These are phyloP conservation scores for Cruciata laevipes DNA, from an alignment of 257 asterid genomes.

Conservation along the genomic window DNA sequence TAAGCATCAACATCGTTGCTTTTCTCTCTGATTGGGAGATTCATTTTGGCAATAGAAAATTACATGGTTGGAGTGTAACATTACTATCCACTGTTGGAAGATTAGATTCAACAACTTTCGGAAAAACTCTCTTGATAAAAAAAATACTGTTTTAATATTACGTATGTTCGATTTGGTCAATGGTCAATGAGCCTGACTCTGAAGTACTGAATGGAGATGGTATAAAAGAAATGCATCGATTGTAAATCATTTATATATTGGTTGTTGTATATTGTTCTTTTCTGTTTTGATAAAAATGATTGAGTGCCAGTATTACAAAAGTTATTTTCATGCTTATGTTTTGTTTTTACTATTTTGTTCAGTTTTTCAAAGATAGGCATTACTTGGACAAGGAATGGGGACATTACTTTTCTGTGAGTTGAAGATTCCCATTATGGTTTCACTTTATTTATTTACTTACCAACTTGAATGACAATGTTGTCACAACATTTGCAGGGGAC, in stretches of 20 bases:
- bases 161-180: background rate
- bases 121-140: background rate
- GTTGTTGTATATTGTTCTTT: background rate
- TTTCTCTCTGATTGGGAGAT: background rate
- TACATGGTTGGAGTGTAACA: background rate
- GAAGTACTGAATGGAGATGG: background rate
- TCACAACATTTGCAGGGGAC: conserved; percentile 42
- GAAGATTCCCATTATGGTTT: background rate
- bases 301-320: background rate
- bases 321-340: conserved; percentile 7
- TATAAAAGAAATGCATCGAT: background rate
- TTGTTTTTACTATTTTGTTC: conserved; percentile 10
- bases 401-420: conserved; percentile 75
- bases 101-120: background rate
- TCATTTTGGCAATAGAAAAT: background rate
- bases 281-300: background rate
- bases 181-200: background rate
- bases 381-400: conserved; percentile 99
- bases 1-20: background rate
- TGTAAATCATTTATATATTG: background rate
- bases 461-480: background rate
- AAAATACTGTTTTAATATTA: background rate
- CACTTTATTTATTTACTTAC: background rate
- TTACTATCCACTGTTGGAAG: background rate
- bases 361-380: conserved; percentile 97